These are phyloP conservation scores for Prunus mira DNA, from an alignment of 306 rosid species.

Conservation along the genomic window DNA sequence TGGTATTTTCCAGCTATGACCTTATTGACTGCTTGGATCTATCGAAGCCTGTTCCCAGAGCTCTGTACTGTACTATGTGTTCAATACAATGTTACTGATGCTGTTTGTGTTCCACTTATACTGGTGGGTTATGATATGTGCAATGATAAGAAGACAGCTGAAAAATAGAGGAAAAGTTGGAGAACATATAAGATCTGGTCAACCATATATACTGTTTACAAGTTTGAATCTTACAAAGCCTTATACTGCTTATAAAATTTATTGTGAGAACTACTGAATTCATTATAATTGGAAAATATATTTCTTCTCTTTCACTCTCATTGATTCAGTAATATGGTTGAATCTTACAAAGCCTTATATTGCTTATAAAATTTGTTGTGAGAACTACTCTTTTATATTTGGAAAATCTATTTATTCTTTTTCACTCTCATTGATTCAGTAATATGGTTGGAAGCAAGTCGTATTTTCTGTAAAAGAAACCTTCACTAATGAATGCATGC, in stretches of 20 bases:
- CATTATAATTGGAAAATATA: neutral
- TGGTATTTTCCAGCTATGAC: constrained; percentile 60
- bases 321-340: neutral
- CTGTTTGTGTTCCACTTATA: constrained; percentile 92
- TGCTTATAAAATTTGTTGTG: neutral
- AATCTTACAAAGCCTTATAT: no score
- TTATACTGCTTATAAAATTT: no score
- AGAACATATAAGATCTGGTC: constrained; percentile 99
- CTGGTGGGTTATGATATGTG: constrained; percentile 95
- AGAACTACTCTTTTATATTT: neutral
- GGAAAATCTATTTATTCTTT: neutral
- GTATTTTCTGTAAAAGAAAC: neutral
- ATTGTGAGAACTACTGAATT: no score
- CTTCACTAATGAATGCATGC: neutral
- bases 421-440: neutral
- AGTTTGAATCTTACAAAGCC: constrained; percentile 2
- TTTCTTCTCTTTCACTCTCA: neutral
- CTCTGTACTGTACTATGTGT: constrained; percentile 52
- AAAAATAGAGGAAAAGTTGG: constrained; percentile 91
- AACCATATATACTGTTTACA: constrained; percentile 20
- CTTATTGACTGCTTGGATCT: constrained; percentile 46
- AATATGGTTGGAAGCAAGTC: neutral
- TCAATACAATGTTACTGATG: constrained; percentile 76
- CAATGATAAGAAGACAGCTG: constrained; percentile 80
- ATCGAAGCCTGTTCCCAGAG: constrained; percentile 31